phyloP scores from a whole-genome alignment of 2,329 filamentous ascomycete species.

The Teratosphaeriaceae sp. region DNA sequence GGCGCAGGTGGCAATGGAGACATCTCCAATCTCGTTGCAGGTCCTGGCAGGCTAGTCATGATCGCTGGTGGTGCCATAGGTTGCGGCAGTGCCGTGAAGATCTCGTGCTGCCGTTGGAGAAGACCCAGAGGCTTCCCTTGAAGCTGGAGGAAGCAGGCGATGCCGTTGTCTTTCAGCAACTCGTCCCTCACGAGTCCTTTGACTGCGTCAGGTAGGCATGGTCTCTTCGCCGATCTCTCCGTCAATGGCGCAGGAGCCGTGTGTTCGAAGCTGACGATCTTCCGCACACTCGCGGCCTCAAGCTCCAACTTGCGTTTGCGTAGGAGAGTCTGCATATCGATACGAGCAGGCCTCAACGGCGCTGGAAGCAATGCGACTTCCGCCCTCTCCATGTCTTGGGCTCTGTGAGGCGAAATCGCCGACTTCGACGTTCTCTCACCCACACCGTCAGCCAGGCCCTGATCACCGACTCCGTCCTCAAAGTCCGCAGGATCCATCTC shows the following conservation, averaged over 20 bases:
- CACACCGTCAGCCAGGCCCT: background rate
- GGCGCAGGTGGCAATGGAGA: conserved; percentile 7
- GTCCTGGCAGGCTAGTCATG: conserved; percentile 8
- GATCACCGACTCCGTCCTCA: conserved; percentile 2
- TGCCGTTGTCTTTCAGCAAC: conserved; percentile 7
- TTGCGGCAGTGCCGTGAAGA: background rate
- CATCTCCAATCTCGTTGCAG: background rate
- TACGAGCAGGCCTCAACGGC: background rate
- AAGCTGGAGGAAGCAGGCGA: conserved; percentile 10
- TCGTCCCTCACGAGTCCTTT: background rate
- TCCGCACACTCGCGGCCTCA: conserved; percentile 3
- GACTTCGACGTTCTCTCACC: background rate
- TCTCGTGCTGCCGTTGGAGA: too few relatives aligned
- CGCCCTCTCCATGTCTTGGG: background rate
- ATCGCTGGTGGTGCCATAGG: conserved; percentile 8
- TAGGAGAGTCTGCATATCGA: conserved; percentile 33
- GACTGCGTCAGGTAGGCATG: conserved; percentile 1
- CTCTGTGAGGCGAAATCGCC: background rate
- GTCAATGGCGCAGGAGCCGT: background rate
- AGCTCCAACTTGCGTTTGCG: conserved; percentile 34
- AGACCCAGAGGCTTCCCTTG: too few relatives aligned
- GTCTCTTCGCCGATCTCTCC: background rate
- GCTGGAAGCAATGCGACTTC: background rate
- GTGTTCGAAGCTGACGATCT: background rate
- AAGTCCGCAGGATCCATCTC: conserved; percentile 22